Evolutionary conservation across 2,329 filamentous ascomycete genomes (phyloP).

Genomic region (Pyrenophora teres): DNA sequence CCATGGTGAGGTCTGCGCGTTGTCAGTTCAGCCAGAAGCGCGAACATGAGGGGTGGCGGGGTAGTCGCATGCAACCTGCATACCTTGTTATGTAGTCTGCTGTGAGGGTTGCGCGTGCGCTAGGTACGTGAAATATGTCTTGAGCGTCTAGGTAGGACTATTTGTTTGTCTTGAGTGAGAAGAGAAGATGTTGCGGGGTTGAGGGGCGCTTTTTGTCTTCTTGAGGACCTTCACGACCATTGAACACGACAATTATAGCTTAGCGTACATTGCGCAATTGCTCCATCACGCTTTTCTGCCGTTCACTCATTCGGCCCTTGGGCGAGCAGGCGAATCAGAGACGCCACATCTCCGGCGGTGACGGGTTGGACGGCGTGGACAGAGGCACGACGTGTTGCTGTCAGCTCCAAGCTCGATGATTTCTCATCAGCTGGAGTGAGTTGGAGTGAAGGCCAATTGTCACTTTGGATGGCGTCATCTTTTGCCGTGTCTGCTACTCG

Average conservation of each 20-base stretch:
- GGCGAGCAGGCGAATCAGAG: slow-evolving; percentile 26
- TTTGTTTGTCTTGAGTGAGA: neutral
- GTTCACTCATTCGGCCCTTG: slow-evolving; percentile 17
- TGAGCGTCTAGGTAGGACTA: neutral
- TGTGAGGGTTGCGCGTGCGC: neutral
- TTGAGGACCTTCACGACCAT: slow-evolving; percentile 20
- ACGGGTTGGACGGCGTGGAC: slow-evolving; percentile 8
- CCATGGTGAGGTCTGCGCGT: slow-evolving; percentile 31
- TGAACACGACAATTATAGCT: slow-evolving; percentile 12
- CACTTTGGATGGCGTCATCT: too few relatives aligned
- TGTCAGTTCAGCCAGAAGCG: slow-evolving; percentile 28
- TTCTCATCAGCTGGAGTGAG: neutral
- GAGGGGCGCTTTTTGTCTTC: slow-evolving; percentile 26
- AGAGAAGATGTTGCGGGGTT: slow-evolving; percentile 15
- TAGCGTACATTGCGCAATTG: slow-evolving; percentile 45
- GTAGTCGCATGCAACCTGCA: slow-evolving; percentile 20
- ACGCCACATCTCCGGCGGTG: slow-evolving; percentile 22
- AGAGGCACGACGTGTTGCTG: neutral
- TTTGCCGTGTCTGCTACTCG: neutral
- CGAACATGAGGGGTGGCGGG: slow-evolving; percentile 42
- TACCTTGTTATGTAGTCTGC: slow-evolving; percentile 14
- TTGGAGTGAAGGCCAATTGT: too few relatives aligned
- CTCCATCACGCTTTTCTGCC: slow-evolving; percentile 34
- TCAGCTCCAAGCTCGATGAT: neutral
- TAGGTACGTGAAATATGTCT: neutral